Evolutionary conservation across 208 protist species (phyloP).

Genomic region (Naegleria fowleri): DNA sequence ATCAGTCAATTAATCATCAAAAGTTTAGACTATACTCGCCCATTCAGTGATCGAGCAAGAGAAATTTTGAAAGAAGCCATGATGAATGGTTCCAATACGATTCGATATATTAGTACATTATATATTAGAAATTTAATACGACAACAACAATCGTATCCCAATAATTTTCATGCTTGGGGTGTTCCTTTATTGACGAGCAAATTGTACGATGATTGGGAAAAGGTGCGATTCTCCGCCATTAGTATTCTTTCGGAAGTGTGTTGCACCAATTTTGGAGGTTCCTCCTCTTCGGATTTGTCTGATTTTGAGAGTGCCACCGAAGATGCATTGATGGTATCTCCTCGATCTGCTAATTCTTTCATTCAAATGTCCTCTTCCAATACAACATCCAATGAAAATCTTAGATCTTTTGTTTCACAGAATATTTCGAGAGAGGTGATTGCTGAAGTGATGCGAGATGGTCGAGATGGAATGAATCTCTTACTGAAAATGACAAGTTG

Average conservation of each 20-base stretch:
- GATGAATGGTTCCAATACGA: not conserved
- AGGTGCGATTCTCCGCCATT: not conserved
- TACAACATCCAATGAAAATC: not conserved
- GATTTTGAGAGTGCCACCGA: not conserved
- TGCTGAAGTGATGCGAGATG: not conserved
- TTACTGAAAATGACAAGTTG: not conserved
- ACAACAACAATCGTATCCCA: not conserved
- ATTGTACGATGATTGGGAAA: slow-evolving; percentile 7
- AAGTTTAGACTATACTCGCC: not conserved
- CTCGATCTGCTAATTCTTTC: not conserved
- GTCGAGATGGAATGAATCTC: not conserved
- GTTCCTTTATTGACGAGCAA: not conserved
- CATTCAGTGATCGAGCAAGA: not conserved
- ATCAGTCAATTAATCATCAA: slow-evolving; percentile 24
- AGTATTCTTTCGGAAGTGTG: not conserved
- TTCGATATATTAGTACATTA: slow-evolving; percentile 11
- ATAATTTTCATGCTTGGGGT: not conserved
- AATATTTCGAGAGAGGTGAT: not conserved
- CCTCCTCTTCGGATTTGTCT: not conserved
- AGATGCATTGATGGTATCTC: not conserved
- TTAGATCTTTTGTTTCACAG: not conserved
- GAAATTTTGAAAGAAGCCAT: slow-evolving; percentile 23
- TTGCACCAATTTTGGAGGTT: not conserved
- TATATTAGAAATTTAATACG: not conserved
- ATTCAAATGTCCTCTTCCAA: not conserved